Base-by-base conservation (phyloP, 1,284 basidiomycete species). In the Chondrostereum purpureum region DNA sequence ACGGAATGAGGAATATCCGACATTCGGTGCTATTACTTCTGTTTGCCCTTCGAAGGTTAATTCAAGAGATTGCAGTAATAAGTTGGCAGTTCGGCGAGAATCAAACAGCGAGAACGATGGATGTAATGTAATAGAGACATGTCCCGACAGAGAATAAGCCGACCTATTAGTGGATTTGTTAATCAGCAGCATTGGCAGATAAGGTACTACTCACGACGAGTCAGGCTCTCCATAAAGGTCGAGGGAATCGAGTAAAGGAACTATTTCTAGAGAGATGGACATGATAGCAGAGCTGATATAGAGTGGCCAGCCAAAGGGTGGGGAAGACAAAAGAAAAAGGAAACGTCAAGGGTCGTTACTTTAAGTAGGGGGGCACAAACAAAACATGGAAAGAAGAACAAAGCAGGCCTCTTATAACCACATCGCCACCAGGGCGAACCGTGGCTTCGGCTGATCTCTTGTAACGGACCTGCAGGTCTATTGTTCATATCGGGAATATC, bases 11-110 rank as follows among this genome's bases (percentile, higher is more conserved):
- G 73, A 68, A 56, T 89, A 89, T 37, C 82, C 81, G 2, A 74
- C 72, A 39, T 63, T 65, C 2, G 72, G 68, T 5, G 74, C 72
- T 46, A 83, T 62, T 10, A 78, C 67, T 59, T 89, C 87, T 12
- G 77, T 72, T 58, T 88, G 84, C 33, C 88, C 88, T 55, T 90
- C 86, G 49, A 90, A 88, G 4, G 76, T 80, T 53, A 90, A 61
- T 23, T 67, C 63, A 38, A 90, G 66, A 2, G 87, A 89, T 49
- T 78, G 73, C 17, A 90, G 70, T 6, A 82, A 59, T 36, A 83
- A 58, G 34, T 68, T 73, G 4, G 71, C 59, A 3, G 70, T 61
- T 50, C 67, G 68, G 46, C 69, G 68, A 48, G 67, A 68, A 48
- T 70, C 69, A 51, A 82, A 77, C 40, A 77, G 55, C 18, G 73